Evolutionary conservation across 73 alveolate genomes (phyloP), one percentile per base, ranked within the genome.

Genomic region (Diophrys sp.): DNA sequence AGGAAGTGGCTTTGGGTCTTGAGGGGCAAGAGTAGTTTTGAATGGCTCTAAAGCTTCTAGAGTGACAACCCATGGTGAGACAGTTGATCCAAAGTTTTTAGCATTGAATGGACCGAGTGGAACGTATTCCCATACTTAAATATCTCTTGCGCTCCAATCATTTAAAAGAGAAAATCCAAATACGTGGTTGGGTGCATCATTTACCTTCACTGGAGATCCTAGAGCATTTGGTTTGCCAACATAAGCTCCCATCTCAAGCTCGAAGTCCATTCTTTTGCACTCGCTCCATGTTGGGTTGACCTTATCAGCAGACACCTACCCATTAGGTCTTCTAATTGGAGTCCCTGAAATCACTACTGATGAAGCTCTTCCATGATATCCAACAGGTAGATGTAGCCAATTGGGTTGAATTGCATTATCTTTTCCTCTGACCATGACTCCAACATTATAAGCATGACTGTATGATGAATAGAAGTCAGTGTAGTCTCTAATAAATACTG

Each of bases 101-200:
- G 97, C 98, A 53, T 83, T 89, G 91, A 95, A 93, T 23, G 97
- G 97, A 29, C 99, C 99, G 24, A 95, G 82, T n/a, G 99, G 99
- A 29, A 88, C 94, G 71, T 93, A 89, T 54, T 93, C 97, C 97
- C 98, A 91, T 32, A 82, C 97, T 75, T 96, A 92, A 74, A 94
- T 78, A 87, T 96, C 99, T 74, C 99, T 87, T 0, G 99, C 99
- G 1, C 96, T 81, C 99, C 99, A 96, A 78, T 96, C 99, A 75
- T 96, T 96, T 71, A 96, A 69, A 30, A 96, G 80, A 24, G 89
- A 93, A 28, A 92, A 86, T 54, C 99, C 99, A 80, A 87, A 91
- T 27, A 94, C 84, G 74, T 92, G 89, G 23, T 90, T 88, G 32
- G 87, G 89, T 14, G 96, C 98, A 31, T 90, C 75, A 54, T 71